These are phyloP conservation scores for Taiozyma sp. DNA, from an alignment of 1,139 yeast species.

Conservation along the genomic window DNA sequence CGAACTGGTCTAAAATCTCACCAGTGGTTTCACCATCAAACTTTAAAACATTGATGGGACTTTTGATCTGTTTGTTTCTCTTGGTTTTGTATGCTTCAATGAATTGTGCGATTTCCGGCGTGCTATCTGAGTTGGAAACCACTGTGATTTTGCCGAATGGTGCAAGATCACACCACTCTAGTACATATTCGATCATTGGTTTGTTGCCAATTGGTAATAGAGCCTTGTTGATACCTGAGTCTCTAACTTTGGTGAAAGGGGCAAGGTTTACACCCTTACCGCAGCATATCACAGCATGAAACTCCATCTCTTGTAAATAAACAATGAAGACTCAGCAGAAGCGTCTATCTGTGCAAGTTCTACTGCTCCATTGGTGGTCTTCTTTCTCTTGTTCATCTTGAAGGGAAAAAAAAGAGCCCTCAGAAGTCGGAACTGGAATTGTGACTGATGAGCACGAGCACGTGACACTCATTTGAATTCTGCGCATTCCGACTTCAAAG, in stretches of 20 bases:
- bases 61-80: constrained; percentile 27
- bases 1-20: constrained; percentile 51
- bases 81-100: constrained; percentile 27
- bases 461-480: too few species aligned
- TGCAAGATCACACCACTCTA: constrained; percentile 92
- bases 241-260: constrained; percentile 60
- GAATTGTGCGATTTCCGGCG: constrained; percentile 27
- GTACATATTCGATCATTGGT: constrained; percentile 85
- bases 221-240: constrained; percentile 73
- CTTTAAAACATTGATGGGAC: constrained; percentile 42
- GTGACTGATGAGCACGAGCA: too few species aligned
- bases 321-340: not conserved
- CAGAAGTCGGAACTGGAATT: not conserved
- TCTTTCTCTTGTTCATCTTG: not conserved
- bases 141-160: constrained; percentile 62
- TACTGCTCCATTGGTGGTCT: not conserved
- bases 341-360: not conserved
- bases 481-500: too few species aligned
- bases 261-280: constrained; percentile 73
- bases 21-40: constrained; percentile 56
- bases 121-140: constrained; percentile 40
- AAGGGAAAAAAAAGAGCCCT: not conserved
- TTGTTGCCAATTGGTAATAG: constrained; percentile 83
- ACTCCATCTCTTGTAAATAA: constrained; percentile 57
- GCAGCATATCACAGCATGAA: constrained; percentile 86